These are phyloP conservation scores for Fusarium setosum DNA, from an alignment of 2,329 filamentous ascomycete species.

Conservation along the genomic window DNA sequence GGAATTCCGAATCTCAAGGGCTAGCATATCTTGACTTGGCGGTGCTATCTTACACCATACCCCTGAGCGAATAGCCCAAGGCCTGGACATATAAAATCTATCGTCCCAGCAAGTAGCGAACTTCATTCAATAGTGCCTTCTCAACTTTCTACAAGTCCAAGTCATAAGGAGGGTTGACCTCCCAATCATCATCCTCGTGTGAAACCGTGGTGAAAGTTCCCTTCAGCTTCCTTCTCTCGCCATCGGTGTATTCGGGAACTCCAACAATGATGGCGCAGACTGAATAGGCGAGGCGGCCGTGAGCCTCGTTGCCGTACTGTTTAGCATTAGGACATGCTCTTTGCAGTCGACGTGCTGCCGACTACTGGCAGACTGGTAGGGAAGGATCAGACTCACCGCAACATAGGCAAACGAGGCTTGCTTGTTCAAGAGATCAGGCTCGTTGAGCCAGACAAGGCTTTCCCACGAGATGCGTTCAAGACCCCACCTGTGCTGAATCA, in stretches of 20 bases:
- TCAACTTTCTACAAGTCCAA: no score
- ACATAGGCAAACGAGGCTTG: neutral
- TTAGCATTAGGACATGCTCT: neutral
- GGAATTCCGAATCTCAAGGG: no score
- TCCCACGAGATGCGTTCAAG: neutral
- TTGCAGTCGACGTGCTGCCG: neutral
- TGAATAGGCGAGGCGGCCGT: neutral
- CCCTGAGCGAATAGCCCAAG: no score
- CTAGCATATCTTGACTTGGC: no score
- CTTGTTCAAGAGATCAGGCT: neutral
- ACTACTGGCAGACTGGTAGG: no score
- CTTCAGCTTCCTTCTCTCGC: neutral
- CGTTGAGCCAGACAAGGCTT: neutral
- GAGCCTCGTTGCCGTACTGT: neutral
- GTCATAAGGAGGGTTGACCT: no score
- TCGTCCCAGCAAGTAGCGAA: no score
- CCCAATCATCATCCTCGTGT: no score
- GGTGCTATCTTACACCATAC: no score
- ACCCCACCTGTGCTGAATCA: neutral
- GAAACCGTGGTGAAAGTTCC: neutral
- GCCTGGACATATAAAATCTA: no score
- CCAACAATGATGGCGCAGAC: slow-evolving; percentile 2
- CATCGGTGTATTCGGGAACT: neutral
- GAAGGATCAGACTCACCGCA: neutral
- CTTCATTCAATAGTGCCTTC: no score